phyloP scores from a whole-genome alignment of 106 monocot species.

The Vanilla planifolia region DNA sequence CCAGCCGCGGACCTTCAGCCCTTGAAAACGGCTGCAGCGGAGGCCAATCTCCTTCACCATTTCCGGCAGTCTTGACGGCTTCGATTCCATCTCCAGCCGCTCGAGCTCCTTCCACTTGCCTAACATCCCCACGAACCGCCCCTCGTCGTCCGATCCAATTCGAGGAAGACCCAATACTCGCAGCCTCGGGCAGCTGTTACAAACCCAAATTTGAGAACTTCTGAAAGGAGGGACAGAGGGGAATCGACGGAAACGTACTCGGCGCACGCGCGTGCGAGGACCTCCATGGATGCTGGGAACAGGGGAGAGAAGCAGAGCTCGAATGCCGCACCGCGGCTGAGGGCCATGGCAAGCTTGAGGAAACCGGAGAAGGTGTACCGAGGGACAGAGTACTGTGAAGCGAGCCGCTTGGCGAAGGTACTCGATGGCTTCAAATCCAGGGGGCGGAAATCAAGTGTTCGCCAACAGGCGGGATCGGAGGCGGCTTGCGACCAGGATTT shows the following conservation, averaged over 20 bases:
- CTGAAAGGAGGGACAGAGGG: too few relatives aligned
- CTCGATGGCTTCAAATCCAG: constrained; percentile 44
- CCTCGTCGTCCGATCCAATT: constrained; percentile 18
- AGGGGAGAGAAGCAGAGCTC: constrained; percentile 24
- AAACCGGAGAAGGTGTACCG: constrained; percentile 27
- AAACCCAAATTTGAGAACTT: too few relatives aligned
- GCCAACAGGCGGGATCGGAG: constrained; percentile 26
- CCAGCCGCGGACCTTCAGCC: constrained; percentile 24
- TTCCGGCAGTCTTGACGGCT: not conserved
- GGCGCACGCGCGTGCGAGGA: constrained; percentile 1
- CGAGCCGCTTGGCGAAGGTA: constrained; percentile 8
- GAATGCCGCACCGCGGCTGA: constrained; percentile 2
- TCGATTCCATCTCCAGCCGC: constrained; percentile 4
- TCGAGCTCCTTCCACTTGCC: constrained; percentile 15
- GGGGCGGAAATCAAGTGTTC: constrained; percentile 24
- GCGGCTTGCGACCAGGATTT: constrained; percentile 30
- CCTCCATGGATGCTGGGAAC: constrained; percentile 5
- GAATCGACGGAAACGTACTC: too few relatives aligned
- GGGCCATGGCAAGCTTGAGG: constrained; percentile 20
- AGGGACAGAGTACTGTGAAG: constrained; percentile 2
- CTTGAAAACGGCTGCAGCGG: constrained; percentile 7
- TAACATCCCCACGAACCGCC: constrained; percentile 16
- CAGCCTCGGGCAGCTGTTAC: constrained; percentile 25
- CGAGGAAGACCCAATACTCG: constrained; percentile 17
- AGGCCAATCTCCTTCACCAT: not conserved